Evolutionary conservation across 257 asterid species (phyloP), one percentile per base, ranked within the genome.

Genomic region (Rubia yunnanensis): DNA sequence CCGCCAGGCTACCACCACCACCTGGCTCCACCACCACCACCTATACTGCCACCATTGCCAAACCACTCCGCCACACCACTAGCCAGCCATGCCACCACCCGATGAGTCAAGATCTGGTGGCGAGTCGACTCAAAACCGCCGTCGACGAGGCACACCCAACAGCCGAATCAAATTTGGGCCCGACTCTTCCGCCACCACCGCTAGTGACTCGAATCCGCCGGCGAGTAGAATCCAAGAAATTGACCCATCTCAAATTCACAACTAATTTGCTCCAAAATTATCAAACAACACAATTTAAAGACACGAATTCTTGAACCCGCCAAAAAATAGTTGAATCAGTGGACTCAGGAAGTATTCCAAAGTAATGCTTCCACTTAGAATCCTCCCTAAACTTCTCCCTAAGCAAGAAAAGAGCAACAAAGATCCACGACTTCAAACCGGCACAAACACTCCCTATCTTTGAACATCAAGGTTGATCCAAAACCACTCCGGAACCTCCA

Each of bases 321-420:
- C 98, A 92, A 78, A 72, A 92, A 63, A 92, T 74, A 61, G 97
- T 85, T 18, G 97, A 85, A 89, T 89, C 70, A 49, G 96, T 92
- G 71, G 55, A 64, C 57, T 80, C 50, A 0, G 98, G 98, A 66
- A 92, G 95, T n/a, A n/a, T n/a, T n/a, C n/a, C n/a, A n/a, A n/a
- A n/a, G n/a, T n/a, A n/a, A n/a, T n/a, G n/a, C n/a, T 66, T 86
- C 97, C 86, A 92, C 80, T 83, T 84, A 24, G 98, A 92, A 20
- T 82, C 94, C 56, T 77, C 91, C 58, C 81, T 87, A 38, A 73
- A 70, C 80, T 69, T 89, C 78, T 89, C 98, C 18, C 70, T 74
- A 54, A 92, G 79, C 91, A 85, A 78, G 64, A 89, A 84, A 70
- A 92, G 76, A 67, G 97, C 88, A 72, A 92, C 94, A 18, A 85